Evolutionary conservation across 495 filamentous ascomycete genomes (phyloP).

Genomic region (Pyrenula aspistea): DNA sequence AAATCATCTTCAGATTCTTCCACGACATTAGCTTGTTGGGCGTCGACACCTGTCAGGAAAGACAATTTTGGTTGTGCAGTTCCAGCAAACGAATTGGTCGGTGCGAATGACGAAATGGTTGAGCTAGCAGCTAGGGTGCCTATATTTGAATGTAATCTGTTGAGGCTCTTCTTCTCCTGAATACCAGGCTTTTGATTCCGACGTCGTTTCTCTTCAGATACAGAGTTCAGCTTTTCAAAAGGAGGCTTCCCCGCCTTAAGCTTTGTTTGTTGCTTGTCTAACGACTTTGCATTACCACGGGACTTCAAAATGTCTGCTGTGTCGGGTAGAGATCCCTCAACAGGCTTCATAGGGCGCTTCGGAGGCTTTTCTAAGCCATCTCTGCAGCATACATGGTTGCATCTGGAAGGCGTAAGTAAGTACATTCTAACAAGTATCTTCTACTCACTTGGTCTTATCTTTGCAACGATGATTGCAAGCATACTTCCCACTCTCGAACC

Average conservation of each 20-base stretch:
- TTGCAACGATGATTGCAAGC: constrained; percentile 78
- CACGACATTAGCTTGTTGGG: neutral
- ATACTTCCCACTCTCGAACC: constrained; percentile 74
- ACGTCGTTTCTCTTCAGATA: neutral
- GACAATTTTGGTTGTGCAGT: neutral
- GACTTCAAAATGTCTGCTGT: neutral
- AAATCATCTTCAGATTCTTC: neutral
- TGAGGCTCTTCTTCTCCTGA: neutral
- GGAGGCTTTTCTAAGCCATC: constrained; percentile 74
- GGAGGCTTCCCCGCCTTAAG: neutral
- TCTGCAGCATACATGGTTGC: constrained; percentile 80
- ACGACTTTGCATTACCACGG: neutral
- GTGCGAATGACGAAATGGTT: neutral
- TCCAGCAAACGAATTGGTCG: neutral
- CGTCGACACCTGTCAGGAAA: neutral
- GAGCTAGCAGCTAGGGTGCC: neutral
- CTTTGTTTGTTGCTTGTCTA: neutral
- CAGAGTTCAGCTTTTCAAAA: neutral
- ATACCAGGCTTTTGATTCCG: neutral
- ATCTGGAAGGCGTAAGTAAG: constrained; percentile 25
- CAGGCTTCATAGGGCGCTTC: constrained; percentile 19
- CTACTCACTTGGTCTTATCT: constrained; percentile 46
- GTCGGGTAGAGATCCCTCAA: neutral
- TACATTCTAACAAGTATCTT: constrained; percentile 8
- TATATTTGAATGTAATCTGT: neutral